phyloP scores from a whole-genome alignment of 768 basidiomycete species.

The Leccinellum albellum region DNA sequence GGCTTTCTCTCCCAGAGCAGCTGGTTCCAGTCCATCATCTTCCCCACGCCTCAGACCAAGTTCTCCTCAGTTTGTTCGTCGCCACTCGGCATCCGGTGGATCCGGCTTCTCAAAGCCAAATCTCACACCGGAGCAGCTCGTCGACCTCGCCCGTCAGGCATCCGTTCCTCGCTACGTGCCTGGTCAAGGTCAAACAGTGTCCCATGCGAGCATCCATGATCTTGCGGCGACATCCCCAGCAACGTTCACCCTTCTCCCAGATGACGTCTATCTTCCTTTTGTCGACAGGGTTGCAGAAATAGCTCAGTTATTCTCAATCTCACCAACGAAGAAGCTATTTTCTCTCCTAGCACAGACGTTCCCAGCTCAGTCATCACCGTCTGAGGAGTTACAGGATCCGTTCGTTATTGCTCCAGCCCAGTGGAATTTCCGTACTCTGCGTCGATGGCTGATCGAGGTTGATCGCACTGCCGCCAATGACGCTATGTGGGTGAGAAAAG shows the following conservation, averaged over 20 bases:
- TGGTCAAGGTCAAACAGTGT: neutral
- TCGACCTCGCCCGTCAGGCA: constrained; percentile 67
- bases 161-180: constrained; percentile 37
- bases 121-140: constrained; percentile 68
- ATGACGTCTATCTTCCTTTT: constrained; percentile 81
- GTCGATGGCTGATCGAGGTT: constrained; percentile 60
- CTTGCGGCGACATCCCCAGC: constrained; percentile 33
- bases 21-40: constrained; percentile 31
- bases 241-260: constrained; percentile 71
- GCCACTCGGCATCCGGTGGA: constrained; percentile 31
- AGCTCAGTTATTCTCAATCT: constrained; percentile 55
- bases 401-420: constrained; percentile 52
- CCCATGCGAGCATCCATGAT: constrained; percentile 3
- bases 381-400: constrained; percentile 29
- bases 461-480: constrained; percentile 66
- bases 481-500: constrained; percentile 65
- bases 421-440: constrained; percentile 74
- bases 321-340: constrained; percentile 68
- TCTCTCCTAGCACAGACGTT: constrained; percentile 73
- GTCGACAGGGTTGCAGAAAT: constrained; percentile 81
- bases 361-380: constrained; percentile 30
- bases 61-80: constrained; percentile 38
- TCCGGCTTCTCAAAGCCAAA: constrained; percentile 42
- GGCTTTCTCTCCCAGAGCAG: constrained; percentile 30
- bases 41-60: constrained; percentile 48